A percentile compares a stretch with the other conserved stretches of the same genome.
Evolutionary conservation across 208 protist species (phyloP).

Genomic region (Entamoeba moshkovskii): DNA sequence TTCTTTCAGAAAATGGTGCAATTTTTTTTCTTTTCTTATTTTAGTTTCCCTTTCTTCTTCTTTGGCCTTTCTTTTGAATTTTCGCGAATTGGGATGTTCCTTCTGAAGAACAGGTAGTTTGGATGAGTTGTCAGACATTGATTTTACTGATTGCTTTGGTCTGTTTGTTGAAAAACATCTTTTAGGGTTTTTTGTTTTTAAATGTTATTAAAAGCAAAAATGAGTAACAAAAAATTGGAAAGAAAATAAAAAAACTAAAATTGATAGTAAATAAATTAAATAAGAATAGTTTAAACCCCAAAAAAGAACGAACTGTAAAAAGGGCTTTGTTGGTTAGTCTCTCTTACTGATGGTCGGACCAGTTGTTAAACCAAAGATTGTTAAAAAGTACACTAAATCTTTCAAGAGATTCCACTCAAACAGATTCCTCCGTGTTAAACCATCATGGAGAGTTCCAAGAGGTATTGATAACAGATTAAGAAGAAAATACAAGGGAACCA

Average conservation of each 20-base stretch:
- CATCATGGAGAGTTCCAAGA: conserved; percentile 83
- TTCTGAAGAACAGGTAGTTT: background rate
- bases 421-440: conserved; percentile 66
- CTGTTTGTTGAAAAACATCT: too few relatives aligned
- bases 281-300: too few relatives aligned
- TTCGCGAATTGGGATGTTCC: background rate
- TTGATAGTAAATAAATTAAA: too few relatives aligned
- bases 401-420: conserved; percentile 83
- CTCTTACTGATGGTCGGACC: conserved; percentile 65
- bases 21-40: background rate
- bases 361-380: conserved; percentile 62
- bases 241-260: too few relatives aligned
- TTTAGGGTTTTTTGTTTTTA: too few relatives aligned
- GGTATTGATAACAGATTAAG: conserved; percentile 93
- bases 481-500: conserved; percentile 83
- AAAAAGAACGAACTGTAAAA: too few relatives aligned
- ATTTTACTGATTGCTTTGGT: too few relatives aligned
- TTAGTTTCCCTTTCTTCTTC: background rate
- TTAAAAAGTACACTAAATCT: conserved; percentile 89
- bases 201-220: too few relatives aligned
- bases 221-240: too few relatives aligned
- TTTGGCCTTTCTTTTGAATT: background rate
- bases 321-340: background rate
- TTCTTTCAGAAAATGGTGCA: background rate
- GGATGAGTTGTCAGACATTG: too few relatives aligned